phyloP scores from a whole-genome alignment of 2,329 filamentous ascomycete genomes.

The Diaporthe citrichinensis region DNA sequence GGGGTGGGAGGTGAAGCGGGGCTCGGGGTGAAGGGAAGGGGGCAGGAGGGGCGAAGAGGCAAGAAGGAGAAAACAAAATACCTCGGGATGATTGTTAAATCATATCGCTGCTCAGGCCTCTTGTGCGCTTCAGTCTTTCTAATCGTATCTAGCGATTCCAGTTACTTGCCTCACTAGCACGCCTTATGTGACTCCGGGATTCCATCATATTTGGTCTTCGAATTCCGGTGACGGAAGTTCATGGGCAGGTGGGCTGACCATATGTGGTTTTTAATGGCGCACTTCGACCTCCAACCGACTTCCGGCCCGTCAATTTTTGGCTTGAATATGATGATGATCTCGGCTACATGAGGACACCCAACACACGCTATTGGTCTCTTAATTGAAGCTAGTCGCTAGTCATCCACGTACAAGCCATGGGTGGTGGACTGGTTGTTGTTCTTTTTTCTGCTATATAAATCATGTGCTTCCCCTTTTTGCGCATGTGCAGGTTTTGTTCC shows the following conservation, averaged over 20 bases:
- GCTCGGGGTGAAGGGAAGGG: too few relatives aligned
- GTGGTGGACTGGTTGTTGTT: neutral
- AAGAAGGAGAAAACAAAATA: too few relatives aligned
- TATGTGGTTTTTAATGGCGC: too few relatives aligned
- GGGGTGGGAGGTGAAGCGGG: too few relatives aligned
- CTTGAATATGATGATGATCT: neutral
- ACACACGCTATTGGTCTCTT: neutral
- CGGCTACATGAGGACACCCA: neutral
- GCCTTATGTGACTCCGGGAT: neutral
- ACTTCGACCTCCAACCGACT: too few relatives aligned
- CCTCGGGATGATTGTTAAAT: too few relatives aligned
- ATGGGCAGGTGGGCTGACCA: too few relatives aligned
- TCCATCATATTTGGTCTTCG: too few relatives aligned
- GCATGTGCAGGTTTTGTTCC: neutral
- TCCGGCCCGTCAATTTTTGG: neutral
- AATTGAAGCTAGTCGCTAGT: too few relatives aligned
- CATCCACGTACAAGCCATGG: neutral
- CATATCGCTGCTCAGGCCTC: too few relatives aligned
- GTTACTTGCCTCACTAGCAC: neutral
- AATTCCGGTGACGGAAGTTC: too few relatives aligned
- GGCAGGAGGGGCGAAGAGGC: too few relatives aligned
- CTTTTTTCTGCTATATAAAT: neutral
- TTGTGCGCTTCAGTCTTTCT: neutral
- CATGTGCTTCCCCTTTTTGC: neutral
- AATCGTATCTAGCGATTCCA: neutral